phyloP scores from a whole-genome alignment of 164 flowering plant genomes.

The Magnolia sinica region DNA sequence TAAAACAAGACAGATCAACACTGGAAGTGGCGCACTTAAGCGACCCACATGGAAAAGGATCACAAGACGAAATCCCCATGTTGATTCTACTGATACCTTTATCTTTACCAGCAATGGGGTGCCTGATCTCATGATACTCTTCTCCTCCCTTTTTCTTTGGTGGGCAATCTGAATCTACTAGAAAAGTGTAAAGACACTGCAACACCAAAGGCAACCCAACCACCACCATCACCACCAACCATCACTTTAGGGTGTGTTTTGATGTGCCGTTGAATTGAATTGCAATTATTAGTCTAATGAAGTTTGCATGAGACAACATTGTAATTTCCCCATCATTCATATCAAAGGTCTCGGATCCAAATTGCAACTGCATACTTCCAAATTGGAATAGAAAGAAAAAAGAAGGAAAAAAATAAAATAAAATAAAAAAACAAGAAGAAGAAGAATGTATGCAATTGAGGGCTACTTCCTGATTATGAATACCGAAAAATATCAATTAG shows the following conservation, averaged over 20 bases:
- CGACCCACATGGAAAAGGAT: neutral
- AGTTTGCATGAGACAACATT: neutral
- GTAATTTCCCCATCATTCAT: too few species aligned
- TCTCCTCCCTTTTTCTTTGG: neutral
- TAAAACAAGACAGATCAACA: neutral
- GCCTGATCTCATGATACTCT: neutral
- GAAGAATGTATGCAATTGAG: neutral
- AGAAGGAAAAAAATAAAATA: too few species aligned
- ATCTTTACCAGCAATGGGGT: constrained; percentile 27
- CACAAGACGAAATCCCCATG: neutral
- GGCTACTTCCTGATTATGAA: neutral
- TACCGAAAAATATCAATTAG: neutral
- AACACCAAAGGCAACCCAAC: neutral
- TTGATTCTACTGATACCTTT: neutral
- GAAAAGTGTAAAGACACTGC: constrained; percentile 4
- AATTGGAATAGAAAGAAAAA: neutral
- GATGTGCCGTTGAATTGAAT: neutral
- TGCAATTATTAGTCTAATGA: neutral
- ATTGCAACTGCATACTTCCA: neutral
- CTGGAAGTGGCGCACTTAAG: neutral
- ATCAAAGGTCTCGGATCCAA: neutral
- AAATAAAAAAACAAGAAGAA: too few species aligned
- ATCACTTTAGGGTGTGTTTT: neutral
- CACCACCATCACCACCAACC: neutral
- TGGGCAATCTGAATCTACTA: constrained; percentile 6